These are phyloP conservation scores for Debaryomycetaceae sp. DNA, from an alignment of 1,139 yeast genomes.

Conservation along the genomic window DNA sequence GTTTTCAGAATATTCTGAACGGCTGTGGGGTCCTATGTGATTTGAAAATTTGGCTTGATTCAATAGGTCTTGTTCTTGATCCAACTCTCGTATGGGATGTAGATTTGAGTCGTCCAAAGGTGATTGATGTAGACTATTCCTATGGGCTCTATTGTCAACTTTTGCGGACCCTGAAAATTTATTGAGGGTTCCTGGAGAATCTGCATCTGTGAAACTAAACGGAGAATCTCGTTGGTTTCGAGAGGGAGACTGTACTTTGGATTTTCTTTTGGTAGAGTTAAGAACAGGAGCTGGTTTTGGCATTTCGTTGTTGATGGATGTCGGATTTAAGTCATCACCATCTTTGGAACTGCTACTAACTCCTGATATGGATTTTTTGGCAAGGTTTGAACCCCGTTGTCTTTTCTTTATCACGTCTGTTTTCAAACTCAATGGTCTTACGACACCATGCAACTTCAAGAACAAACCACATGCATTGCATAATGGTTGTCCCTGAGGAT, in stretches of 20 bases:
- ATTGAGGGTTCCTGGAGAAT: background rate
- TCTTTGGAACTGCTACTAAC: conserved; percentile 16
- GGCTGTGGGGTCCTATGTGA: conserved; percentile 1
- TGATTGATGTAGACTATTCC: background rate
- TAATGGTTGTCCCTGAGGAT: conserved; percentile 51
- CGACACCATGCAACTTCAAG: conserved; percentile 55
- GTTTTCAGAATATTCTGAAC: conserved; percentile 3
- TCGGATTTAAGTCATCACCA: conserved; percentile 40
- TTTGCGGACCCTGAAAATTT: background rate
- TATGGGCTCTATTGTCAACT: background rate
- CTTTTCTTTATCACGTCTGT: conserved; percentile 90
- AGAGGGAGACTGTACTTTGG: background rate
- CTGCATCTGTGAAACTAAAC: background rate
- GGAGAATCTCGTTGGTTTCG: background rate
- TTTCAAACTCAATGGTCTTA: conserved; percentile 63
- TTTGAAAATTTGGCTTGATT: conserved; percentile 4
- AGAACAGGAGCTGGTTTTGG: conserved; percentile 4
- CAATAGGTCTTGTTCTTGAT: conserved; percentile 8
- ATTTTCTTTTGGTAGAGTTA: conserved; percentile 2
- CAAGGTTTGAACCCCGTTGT: conserved; percentile 10
- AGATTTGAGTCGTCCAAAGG: conserved; percentile 3
- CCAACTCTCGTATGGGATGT: conserved; percentile 15
- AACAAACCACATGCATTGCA: conserved; percentile 63
- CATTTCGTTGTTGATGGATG: conserved; percentile 15
- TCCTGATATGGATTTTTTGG: conserved; percentile 5